Evolutionary conservation across 352 stramenopile genomes (phyloP), one percentile per base, ranked within the genome.

Genomic region (Phytophthora crassamura): DNA sequence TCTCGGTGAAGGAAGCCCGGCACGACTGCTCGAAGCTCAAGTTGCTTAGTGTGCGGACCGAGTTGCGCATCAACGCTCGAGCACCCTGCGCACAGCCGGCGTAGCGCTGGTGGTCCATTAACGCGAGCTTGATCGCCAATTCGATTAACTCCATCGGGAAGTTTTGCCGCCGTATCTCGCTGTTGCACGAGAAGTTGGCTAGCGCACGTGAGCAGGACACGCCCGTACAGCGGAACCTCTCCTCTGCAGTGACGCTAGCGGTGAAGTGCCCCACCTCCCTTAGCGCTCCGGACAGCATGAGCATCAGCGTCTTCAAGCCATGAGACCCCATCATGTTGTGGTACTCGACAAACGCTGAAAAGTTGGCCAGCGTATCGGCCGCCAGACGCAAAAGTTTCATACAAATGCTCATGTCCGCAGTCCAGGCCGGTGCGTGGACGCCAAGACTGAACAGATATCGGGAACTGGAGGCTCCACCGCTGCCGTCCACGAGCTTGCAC

Each of bases 111-210:
- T 68, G 72, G 42, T 90, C 69, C 2, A 93, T 48, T 5, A 90
- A 36, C 18, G 79, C 72, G 5, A 91, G 56, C 7, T 75, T 71
- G 4, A 77, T 80, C 0, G 78, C 72, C 51, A 91, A 63, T 10
- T 85, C 64, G 41, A 93, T 76, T 14, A 90, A 70, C 3, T 91
- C 82, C 3, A 74, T 53, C 15, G 64, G 45, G 46, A 92, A 89
- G 28, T 72, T 75, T 10, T 82, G 69, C 1, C 68, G 64, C 12
- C 80, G 80, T 14, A 87, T 50, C 11, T 94, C 84, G 7, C 72
- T 64, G 46, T 79, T 88, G n/a, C 79, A 81, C 0, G 86, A 91
- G 42, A 94, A 83, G 57, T 94, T 94, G 0, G 72, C 79, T 0
- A 94, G 60, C 2, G 78, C 72, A 36, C 86, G 74, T 0, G 83